A percentile compares a stretch with the other conserved stretches of the same genome.
phyloP scores from a whole-genome alignment of 495 filamentous ascomycete species.

The Talaromyces liani region DNA sequence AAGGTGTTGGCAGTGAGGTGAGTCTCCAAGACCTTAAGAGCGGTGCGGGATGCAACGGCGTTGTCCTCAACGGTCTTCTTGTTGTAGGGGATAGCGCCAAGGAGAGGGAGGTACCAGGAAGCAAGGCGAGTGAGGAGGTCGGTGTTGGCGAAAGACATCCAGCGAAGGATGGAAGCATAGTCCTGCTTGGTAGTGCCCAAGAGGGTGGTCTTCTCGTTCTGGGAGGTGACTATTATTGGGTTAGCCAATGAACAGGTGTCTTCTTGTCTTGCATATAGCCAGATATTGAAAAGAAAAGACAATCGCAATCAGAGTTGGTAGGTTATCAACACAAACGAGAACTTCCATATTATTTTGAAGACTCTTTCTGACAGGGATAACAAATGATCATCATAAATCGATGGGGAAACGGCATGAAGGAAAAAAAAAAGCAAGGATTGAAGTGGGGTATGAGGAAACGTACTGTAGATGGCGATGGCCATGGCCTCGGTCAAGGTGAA shows the following conservation, averaged over 20 bases:
- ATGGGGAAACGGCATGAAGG: slow-evolving; percentile 7
- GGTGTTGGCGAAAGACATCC: slow-evolving; percentile 88
- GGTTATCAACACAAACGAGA: slow-evolving; percentile 63
- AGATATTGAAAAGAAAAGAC: slow-evolving; percentile 15
- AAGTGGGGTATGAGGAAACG: slow-evolving; percentile 30
- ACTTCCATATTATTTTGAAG: not conserved
- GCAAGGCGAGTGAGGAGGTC: slow-evolving; percentile 72
- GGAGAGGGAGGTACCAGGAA: slow-evolving; percentile 82
- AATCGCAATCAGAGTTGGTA: slow-evolving; percentile 51
- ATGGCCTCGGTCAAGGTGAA: slow-evolving; percentile 83
- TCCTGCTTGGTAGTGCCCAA: slow-evolving; percentile 99
- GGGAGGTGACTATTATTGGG: slow-evolving; percentile 72
- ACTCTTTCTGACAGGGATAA: slow-evolving; percentile 97
- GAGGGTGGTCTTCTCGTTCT: slow-evolving; percentile 99
- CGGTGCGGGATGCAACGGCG: slow-evolving; percentile 57
- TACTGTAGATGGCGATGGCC: slow-evolving; percentile 96
- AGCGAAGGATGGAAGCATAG: slow-evolving; percentile 93
- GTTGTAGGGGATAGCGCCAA: slow-evolving; percentile 82
- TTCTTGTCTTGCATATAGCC: slow-evolving; percentile 5
- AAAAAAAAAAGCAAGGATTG: not conserved
- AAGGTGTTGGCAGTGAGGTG: slow-evolving; percentile 92
- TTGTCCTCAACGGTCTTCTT: slow-evolving; percentile 91
- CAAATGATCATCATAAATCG: slow-evolving; percentile 74
- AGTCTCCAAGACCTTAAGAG: slow-evolving; percentile 64
- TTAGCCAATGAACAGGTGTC: slow-evolving; percentile 19